Conservation (phyloP, 768 basidiomycete species). For the Pleurotus pulmonarius region DNA sequence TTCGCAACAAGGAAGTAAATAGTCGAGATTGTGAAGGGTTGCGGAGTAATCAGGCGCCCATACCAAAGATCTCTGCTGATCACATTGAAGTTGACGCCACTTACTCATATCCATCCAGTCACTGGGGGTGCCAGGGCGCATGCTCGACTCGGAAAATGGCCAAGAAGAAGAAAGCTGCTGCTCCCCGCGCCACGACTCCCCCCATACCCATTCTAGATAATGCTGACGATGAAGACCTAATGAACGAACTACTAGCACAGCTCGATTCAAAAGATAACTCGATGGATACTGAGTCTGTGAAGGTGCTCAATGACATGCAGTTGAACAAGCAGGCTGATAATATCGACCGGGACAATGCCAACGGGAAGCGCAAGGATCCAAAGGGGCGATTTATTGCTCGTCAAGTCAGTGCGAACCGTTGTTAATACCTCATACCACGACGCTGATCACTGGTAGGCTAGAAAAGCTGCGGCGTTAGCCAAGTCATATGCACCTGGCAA, state of each 20-base stretch:
- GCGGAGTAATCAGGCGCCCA: neutral
- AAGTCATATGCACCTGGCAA: slow-evolving; percentile 50
- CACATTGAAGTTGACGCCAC: too few species aligned
- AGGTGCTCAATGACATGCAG: slow-evolving; percentile 45
- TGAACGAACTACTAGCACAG: slow-evolving; percentile 75
- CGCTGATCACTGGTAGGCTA: slow-evolving; percentile 43
- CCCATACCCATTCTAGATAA: slow-evolving; percentile 22
- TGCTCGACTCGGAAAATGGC: neutral
- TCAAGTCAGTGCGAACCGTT: slow-evolving; percentile 42
- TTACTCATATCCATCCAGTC: too few species aligned
- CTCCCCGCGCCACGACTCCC: slow-evolving; percentile 21
- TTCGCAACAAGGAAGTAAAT: neutral
- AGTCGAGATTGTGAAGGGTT: neutral
- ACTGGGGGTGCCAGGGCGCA: too few species aligned
- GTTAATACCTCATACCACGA: neutral
- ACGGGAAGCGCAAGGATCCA: slow-evolving; percentile 46
- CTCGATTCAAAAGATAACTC: slow-evolving; percentile 61
- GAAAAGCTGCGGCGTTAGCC: slow-evolving; percentile 65
- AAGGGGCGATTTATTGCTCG: slow-evolving; percentile 68
- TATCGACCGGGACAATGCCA: slow-evolving; percentile 12
- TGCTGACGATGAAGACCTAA: slow-evolving; percentile 51
- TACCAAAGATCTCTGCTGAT: too few species aligned
- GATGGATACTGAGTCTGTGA: slow-evolving; percentile 45
- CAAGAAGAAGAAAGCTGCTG: slow-evolving; percentile 44
- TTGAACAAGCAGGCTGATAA: slow-evolving; percentile 28